These are phyloP conservation scores for Karstenula rhodostoma DNA, from an alignment of 2,329 filamentous ascomycete species.

Conservation along the genomic window DNA sequence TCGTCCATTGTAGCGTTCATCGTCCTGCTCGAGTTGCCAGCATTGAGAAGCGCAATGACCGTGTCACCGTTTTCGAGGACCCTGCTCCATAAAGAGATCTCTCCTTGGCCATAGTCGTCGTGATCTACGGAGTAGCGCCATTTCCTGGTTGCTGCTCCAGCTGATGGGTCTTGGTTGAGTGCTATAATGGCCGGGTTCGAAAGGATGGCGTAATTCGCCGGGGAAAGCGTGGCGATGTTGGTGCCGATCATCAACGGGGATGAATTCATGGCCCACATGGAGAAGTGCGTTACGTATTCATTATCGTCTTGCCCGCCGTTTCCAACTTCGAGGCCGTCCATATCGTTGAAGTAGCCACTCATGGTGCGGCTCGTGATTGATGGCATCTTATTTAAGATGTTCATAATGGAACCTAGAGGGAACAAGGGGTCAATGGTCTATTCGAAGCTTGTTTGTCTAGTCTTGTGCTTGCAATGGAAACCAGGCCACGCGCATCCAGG, in stretches of 20 bases:
- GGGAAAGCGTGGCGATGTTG: constrained; percentile 46
- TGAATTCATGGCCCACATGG: constrained; percentile 57
- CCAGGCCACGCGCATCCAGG: constrained; percentile 37
- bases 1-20: constrained; percentile 63
- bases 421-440: not conserved
- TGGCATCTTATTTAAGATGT: constrained; percentile 41
- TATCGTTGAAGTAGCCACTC: constrained; percentile 40
- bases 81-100: constrained; percentile 62
- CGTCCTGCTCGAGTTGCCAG: constrained; percentile 50
- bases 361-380: constrained; percentile 38
- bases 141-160: constrained; percentile 52
- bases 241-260: constrained; percentile 58
- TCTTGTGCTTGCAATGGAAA: constrained; percentile 27
- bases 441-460: not conserved
- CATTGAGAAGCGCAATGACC: constrained; percentile 62
- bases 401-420: constrained; percentile 27
- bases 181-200: constrained; percentile 60
- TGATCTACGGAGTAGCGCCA: constrained; percentile 56
- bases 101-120: constrained; percentile 55
- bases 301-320: constrained; percentile 39
- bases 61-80: constrained; percentile 56
- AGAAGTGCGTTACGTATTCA: constrained; percentile 52
- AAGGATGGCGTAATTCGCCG: constrained; percentile 56
- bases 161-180: constrained; percentile 58
- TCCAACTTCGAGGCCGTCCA: constrained; percentile 43